Evolutionary conservation across 2,329 filamentous ascomycete species (phyloP).

Genomic region (Verticillium longisporum): DNA sequence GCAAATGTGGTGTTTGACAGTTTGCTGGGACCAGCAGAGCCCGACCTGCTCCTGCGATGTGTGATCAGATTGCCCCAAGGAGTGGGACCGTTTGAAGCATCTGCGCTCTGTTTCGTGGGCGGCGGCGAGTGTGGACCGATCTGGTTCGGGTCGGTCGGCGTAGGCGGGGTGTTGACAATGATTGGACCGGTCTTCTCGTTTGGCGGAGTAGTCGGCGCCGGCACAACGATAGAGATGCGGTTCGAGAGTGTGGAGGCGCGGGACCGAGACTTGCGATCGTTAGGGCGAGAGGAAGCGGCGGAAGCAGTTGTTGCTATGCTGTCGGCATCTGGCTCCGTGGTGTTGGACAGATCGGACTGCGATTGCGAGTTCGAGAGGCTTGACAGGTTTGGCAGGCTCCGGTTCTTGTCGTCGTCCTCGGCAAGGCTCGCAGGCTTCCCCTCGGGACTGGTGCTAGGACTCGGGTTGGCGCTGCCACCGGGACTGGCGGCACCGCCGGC

Average conservation of each 20-base stretch:
- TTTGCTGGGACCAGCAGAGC: slow-evolving; percentile 68
- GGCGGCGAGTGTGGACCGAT: slow-evolving; percentile 2
- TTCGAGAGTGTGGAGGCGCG: background rate
- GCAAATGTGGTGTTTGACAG: slow-evolving; percentile 68
- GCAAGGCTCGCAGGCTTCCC: slow-evolving; percentile 6
- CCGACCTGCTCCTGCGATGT: slow-evolving; percentile 51
- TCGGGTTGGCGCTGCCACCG: slow-evolving; percentile 10
- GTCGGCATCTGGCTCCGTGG: background rate
- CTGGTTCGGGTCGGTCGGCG: slow-evolving; percentile 41
- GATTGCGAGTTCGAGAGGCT: slow-evolving; percentile 5
- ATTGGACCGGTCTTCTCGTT: slow-evolving; percentile 33
- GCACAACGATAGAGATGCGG: slow-evolving; percentile 4
- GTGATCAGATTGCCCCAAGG: slow-evolving; percentile 66
- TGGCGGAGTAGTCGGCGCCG: slow-evolving; percentile 42
- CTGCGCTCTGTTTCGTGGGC: slow-evolving; percentile 14
- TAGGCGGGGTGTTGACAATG: slow-evolving; percentile 62
- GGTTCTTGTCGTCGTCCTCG: background rate
- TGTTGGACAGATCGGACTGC: slow-evolving; percentile 6
- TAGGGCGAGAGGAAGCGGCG: background rate
- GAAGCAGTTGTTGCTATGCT: slow-evolving; percentile 7
- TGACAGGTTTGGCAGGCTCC: background rate
- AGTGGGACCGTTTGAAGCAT: slow-evolving; percentile 29
- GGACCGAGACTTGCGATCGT: background rate
- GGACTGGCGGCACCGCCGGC: background rate
- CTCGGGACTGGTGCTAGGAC: slow-evolving; percentile 34